Conservation (phyloP, 768 basidiomycete species). For the Tulasnella sp. region DNA sequence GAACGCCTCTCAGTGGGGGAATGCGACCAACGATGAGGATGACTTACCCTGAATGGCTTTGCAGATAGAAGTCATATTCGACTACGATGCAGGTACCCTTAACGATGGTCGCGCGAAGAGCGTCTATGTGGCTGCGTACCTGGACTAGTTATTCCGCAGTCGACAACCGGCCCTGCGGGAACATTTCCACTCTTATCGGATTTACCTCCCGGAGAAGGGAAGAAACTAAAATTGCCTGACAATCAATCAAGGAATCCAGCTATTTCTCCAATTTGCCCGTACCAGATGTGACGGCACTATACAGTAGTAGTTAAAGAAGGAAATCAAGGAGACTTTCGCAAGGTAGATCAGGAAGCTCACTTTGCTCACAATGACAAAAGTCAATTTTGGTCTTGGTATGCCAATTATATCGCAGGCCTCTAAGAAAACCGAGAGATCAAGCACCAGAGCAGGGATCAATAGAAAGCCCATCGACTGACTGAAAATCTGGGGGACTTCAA, state of each 20-base stretch:
- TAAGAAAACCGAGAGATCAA: conserved; percentile 55
- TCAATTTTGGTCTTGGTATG: conserved; percentile 53
- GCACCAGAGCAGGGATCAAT: no score
- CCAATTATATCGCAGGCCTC: conserved; percentile 54
- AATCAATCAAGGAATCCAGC: background rate
- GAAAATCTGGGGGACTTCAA: conserved; percentile 48
- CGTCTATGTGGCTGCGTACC: background rate
- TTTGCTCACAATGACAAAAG: conserved; percentile 73
- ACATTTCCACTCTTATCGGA: conserved; percentile 65
- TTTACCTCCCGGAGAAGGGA: conserved; percentile 40
- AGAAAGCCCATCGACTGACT: no score
- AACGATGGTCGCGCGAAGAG: conserved; percentile 23
- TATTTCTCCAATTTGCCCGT: background rate
- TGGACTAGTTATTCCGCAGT: conserved; percentile 31
- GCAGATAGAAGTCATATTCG: conserved; percentile 72
- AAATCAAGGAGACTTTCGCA: background rate
- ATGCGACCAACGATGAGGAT: background rate
- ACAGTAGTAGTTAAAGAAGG: background rate
- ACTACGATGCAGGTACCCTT: conserved; percentile 51
- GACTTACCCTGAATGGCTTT: conserved; percentile 55
- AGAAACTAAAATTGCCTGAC: conserved; percentile 32
- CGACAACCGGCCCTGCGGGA: conserved; percentile 70
- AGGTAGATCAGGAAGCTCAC: background rate
- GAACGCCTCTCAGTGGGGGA: background rate
- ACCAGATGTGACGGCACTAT: conserved; percentile 56